Evolutionary conservation across 2,329 filamentous ascomycete species (phyloP).

Genomic region (Sclerotinia subarctica): DNA sequence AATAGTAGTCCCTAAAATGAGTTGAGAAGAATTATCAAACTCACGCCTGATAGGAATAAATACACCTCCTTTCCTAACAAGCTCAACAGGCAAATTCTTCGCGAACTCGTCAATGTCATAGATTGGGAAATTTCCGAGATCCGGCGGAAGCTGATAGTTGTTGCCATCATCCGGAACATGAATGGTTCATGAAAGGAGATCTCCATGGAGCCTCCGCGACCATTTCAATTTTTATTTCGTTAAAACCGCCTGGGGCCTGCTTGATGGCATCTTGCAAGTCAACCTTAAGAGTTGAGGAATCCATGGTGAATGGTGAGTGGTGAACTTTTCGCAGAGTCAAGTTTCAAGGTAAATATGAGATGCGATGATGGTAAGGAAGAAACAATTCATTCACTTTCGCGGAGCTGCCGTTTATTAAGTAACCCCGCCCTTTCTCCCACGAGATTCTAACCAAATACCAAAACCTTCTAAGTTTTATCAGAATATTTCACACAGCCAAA

Average conservation of each 20-base stretch:
- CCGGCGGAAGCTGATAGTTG: conserved; percentile 39
- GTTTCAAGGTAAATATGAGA: not conserved
- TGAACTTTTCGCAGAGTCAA: not conserved
- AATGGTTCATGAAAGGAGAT: conserved; percentile 43
- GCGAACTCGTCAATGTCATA: conserved; percentile 40
- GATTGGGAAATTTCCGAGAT: conserved; percentile 42
- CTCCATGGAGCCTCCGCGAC: no score
- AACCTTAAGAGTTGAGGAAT: not conserved
- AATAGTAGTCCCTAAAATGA: no score
- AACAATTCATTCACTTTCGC: not conserved
- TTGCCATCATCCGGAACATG: conserved; percentile 44
- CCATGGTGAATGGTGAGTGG: not conserved
- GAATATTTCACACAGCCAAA: not conserved
- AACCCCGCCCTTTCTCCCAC: not conserved
- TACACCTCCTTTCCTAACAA: conserved; percentile 44
- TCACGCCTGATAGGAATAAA: conserved; percentile 46
- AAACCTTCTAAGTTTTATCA: not conserved
- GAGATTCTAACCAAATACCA: no score
- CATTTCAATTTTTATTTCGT: no score
- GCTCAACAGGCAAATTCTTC: conserved; percentile 37
- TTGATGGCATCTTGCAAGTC: not conserved
- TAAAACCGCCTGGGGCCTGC: not conserved
- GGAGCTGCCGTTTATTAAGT: not conserved
- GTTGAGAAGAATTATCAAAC: no score
- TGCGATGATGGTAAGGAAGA: not conserved